Evolutionary conservation across 495 filamentous ascomycete species (phyloP), one percentile per base, ranked within the genome.

Genomic region (Aspergillus bridgeri): DNA sequence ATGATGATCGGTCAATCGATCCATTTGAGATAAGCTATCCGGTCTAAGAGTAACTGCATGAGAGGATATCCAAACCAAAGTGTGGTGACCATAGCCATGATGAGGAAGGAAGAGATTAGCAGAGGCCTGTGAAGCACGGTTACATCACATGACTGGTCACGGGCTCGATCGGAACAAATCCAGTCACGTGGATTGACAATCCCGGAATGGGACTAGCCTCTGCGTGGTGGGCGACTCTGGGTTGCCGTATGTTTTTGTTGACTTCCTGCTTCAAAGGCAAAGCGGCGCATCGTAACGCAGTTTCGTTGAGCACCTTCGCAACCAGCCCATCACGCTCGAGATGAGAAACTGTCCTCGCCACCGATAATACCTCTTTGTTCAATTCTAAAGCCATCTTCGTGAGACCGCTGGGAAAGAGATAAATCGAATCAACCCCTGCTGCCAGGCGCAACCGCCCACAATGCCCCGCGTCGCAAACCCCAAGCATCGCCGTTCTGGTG

Each of bases 391-490:
- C 17, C 9, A 15, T 15, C 8, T 38, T 38, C 33, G 33, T 38
- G 2, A 38, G 8, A 38, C 33, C 33, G 33, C 33, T 15, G 33
- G 17, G 33, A 38, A 38, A 38, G 33, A 13, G 33, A 38, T 38
- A 38, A 15, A 38, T 38, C 17, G 33, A 38, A 38, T 38, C 33
- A 38, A 11, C 65, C 69, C 65, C 67, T 60, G 61, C 61, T 62
- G 62, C 52, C 48, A 48, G 56, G 64, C 53, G 63, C 22, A 66
- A 65, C 62, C 63, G 38, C 48, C 60, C 66, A 85, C 67, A 58
- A 92, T 92, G 89, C 86, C 89, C 78, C 85, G 89, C 71, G 86
- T 89, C 59, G 80, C 83, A 52, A 86, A 88, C 62, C 69, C 71
- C 51, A 78, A 77, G 65, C 74, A 78, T 63, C 75, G 77, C 59